Base-by-base conservation (phyloP, 805 yeast genomes). In the Zygosaccharomyces pseudorouxii region DNA sequence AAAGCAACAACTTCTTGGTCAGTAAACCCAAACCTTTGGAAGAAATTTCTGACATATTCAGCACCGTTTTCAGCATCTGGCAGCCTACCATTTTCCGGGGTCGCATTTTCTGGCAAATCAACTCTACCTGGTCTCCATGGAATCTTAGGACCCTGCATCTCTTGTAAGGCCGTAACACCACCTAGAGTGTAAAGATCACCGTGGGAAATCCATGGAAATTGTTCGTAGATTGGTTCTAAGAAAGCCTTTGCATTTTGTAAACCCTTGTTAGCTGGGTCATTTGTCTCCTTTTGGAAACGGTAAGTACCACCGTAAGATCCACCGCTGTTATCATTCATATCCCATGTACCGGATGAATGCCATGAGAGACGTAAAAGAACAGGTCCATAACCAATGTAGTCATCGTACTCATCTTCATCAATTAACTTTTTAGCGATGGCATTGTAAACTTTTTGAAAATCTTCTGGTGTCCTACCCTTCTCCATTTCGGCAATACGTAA, bases 281-380 rank as follows among this genome's bases (percentile, higher is more conserved):
- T 60, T 39, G 73, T 71, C 60, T 82, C 87, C 47, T 74, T 65
- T 25, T 65, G 64, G 62, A 61, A 74, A 56, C 75, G 71, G 77
- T 82, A 80, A 11, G 89, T 82, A 41, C 88, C 89, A 38, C 89
- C 88, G 57, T 74, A 81, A 1, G 87, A 80, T 2, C 89, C 88
- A 38, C 87, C 88, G 1, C 82, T 65, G 40, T 76, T 72, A 18
- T 71, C 69, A n/a, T 67, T 63, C 55, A 71, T 71, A 58, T 86
- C 88, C 66, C 74, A 89, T 16, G 93, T 86, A n/a, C 95, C 96
- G 49, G 87, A 78, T 30, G 84, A 78, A 64, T 88, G 95, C 96
- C 96, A 88, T 23, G 95, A 85, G 47, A 86, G 74, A 58, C 96
- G 79, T 20, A 88, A 80, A 36, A 88, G 70, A 12, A 84, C 80